phyloP scores from a whole-genome alignment of 208 protist genomes.

The Leishmania lainsoni region DNA sequence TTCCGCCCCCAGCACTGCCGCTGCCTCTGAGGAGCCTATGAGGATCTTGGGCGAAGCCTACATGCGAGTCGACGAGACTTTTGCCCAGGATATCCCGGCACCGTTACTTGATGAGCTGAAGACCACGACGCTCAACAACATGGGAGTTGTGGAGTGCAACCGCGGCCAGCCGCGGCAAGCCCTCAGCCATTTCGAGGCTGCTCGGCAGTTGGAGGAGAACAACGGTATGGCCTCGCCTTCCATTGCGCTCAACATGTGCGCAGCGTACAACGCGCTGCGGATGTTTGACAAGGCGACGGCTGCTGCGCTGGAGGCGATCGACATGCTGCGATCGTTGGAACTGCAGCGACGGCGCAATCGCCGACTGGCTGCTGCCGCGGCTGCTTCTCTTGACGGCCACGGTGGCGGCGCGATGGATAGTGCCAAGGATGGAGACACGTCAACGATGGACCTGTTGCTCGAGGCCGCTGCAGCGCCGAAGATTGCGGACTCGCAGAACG shows the following conservation, averaged over 20 bases:
- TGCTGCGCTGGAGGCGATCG: conserved; percentile 83
- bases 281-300: conserved; percentile 89
- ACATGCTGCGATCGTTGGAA: conserved; percentile 81
- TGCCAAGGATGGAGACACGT: conserved; percentile 22
- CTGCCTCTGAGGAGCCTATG: conserved; percentile 50
- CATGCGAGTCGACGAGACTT: conserved; percentile 40
- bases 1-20: background rate
- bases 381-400: background rate
- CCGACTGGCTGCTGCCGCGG: conserved; percentile 11
- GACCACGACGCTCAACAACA: conserved; percentile 86
- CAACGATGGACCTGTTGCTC: conserved; percentile 32
- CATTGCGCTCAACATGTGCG: conserved; percentile 84
- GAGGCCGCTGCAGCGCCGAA: conserved; percentile 39
- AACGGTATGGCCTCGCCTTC: conserved; percentile 77
- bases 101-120: conserved; percentile 69
- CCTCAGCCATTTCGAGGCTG: conserved; percentile 83
- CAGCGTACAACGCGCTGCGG: conserved; percentile 81
- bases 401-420: background rate
- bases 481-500: conserved; percentile 76
- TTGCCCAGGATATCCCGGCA: conserved; percentile 23
- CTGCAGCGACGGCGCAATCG: conserved; percentile 51
- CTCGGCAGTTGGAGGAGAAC: conserved; percentile 78
- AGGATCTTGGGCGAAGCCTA: conserved; percentile 62
- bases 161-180: conserved; percentile 80
- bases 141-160: conserved; percentile 87